These are phyloP conservation scores for Yamadazyma epiphylla DNA, from an alignment of 1,139 yeast genomes.

Conservation along the genomic window DNA sequence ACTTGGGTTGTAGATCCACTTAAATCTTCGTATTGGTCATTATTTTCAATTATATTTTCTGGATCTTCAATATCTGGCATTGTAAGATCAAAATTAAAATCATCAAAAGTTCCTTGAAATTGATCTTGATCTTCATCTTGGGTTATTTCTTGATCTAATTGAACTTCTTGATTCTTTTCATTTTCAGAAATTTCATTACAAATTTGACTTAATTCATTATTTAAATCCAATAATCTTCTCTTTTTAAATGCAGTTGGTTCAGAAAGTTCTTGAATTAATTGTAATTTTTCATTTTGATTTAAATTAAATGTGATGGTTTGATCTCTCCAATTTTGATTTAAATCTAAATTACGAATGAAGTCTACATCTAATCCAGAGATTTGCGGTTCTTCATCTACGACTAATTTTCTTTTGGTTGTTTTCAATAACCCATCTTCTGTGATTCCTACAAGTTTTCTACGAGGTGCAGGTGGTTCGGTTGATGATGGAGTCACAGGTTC, in stretches of 20 bases:
- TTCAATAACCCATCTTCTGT: constrained; percentile 37
- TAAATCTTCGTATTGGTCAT: constrained; percentile 9
- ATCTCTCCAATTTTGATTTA: constrained; percentile 17
- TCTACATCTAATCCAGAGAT: constrained; percentile 37
- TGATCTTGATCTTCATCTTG: constrained; percentile 15
- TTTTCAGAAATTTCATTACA: constrained; percentile 27
- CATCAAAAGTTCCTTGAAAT: constrained; percentile 14
- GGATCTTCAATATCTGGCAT: constrained; percentile 27
- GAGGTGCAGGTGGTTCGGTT: constrained; percentile 11
- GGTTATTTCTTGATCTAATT: constrained; percentile 9
- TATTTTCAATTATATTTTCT: constrained; percentile 16
- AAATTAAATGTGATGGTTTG: constrained; percentile 23
- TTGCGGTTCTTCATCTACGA: constrained; percentile 30
- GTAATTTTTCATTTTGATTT: constrained; percentile 31
- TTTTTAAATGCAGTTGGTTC: constrained; percentile 20
- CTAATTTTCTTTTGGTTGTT: constrained; percentile 37
- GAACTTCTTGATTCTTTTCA: constrained; percentile 20
- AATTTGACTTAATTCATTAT: constrained; percentile 25
- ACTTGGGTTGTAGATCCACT: constrained; percentile 10
- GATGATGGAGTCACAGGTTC: constrained; percentile 11
- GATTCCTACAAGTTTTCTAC: constrained; percentile 29
- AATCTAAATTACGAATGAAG: constrained; percentile 20
- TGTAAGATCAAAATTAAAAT: constrained; percentile 38
- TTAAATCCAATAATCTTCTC: constrained; percentile 35
- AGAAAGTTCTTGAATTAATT: constrained; percentile 33